Percentiles rank a stretch among this genome's conserved stretches.
Evolutionary conservation across 2,329 filamentous ascomycete genomes (phyloP).

Genomic region (Helicocarpus griseus): DNA sequence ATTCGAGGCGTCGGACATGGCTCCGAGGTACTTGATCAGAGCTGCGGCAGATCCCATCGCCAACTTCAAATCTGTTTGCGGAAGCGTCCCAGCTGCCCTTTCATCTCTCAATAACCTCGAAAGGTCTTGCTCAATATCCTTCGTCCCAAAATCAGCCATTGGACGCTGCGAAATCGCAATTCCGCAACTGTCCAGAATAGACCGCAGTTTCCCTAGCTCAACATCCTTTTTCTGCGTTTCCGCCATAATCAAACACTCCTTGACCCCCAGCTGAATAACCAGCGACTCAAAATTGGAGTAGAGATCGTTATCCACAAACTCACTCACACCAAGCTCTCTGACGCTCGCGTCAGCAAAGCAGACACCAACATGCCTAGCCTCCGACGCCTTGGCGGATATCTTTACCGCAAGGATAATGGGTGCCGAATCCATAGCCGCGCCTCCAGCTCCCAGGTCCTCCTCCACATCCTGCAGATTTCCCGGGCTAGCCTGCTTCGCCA

Average conservation of each 20-base stretch:
- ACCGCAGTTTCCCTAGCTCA: constrained; percentile 74
- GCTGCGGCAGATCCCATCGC: constrained; percentile 93
- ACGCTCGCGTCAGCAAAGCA: constrained; percentile 98
- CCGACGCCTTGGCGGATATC: constrained; percentile 74
- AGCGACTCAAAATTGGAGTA: constrained; percentile 97
- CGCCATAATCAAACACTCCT: constrained; percentile 78
- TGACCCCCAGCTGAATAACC: constrained; percentile 90
- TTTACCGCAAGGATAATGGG: constrained; percentile 95
- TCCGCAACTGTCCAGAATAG: constrained; percentile 86
- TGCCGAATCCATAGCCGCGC: constrained; percentile 65
- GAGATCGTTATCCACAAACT: constrained; percentile 97
- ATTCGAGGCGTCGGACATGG: constrained; percentile 84
- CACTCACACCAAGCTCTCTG: constrained; percentile 87
- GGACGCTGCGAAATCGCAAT: constrained; percentile 79
- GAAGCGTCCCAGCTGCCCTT: constrained; percentile 62
- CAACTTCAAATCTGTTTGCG: constrained; percentile 85
- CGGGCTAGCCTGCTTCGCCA: constrained; percentile 83
- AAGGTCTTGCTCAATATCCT: constrained; percentile 93
- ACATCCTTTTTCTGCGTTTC: constrained; percentile 76
- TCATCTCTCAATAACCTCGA: constrained; percentile 82
- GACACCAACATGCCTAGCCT: constrained; percentile 80
- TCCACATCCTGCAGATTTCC: constrained; percentile 96
- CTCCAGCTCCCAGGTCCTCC: constrained; percentile 67
- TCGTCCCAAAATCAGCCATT: constrained; percentile 66
- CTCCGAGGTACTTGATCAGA: constrained; percentile 85